These are phyloP conservation scores for Nigrospora oryzae DNA, from an alignment of 2,329 filamentous ascomycete species.

Conservation along the genomic window DNA sequence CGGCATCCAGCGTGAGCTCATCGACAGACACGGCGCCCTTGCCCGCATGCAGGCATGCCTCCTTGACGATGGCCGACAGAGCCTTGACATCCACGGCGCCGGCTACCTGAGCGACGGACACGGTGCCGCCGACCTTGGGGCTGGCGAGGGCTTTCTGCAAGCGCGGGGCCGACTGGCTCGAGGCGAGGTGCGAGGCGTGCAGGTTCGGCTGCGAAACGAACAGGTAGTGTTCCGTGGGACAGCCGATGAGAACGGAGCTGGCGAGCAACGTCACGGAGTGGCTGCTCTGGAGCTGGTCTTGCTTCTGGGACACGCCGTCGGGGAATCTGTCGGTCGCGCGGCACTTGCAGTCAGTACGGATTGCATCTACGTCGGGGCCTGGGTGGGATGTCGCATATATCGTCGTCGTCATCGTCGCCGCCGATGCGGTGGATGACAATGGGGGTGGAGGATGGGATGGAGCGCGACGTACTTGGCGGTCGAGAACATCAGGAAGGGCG, in stretches of 20 bases:
- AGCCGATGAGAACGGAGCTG: conserved; percentile 49
- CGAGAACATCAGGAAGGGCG: conserved; percentile 83
- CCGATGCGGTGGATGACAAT: neutral
- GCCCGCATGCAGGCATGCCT: conserved; percentile 31
- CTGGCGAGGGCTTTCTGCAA: conserved; percentile 33
- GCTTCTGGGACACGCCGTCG: conserved; percentile 23
- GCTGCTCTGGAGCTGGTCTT: conserved; percentile 40
- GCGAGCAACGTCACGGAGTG: conserved; percentile 31
- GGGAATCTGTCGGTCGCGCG: conserved; percentile 4
- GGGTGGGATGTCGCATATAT: conserved; percentile 6
- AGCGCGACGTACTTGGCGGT: conserved; percentile 59
- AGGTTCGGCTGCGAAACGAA: conserved; percentile 71
- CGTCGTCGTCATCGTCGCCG: no score
- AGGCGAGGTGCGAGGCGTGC: conserved; percentile 58
- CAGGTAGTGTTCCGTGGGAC: conserved; percentile 69
- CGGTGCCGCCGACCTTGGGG: conserved; percentile 27
- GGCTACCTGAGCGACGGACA: conserved; percentile 49
- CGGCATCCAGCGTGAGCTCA: conserved; percentile 29
- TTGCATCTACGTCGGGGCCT: neutral
- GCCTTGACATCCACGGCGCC: conserved; percentile 34
- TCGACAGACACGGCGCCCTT: conserved; percentile 28
- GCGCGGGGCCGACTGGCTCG: conserved; percentile 36
- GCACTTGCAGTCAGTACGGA: conserved; percentile 12
- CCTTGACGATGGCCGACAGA: conserved; percentile 34
- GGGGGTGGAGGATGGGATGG: neutral